These are phyloP conservation scores for Globisporangium paddicum DNA, from an alignment of 352 stramenopile genomes.

Conservation along the genomic window DNA sequence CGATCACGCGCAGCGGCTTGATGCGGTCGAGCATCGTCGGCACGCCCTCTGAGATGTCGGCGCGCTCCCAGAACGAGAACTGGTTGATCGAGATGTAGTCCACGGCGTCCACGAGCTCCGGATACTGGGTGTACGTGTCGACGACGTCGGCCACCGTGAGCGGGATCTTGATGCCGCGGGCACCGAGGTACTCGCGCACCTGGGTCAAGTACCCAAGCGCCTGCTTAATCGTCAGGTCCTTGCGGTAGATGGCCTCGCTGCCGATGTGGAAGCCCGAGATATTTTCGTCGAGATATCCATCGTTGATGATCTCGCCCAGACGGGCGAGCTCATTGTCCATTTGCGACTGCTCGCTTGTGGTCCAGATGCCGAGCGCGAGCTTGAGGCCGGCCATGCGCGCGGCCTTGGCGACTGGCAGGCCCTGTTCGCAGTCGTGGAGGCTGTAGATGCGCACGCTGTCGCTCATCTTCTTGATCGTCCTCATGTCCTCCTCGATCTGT, in stretches of 20 bases:
- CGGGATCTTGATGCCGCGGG: slow-evolving; percentile 36
- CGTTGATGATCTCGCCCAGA: slow-evolving; percentile 34
- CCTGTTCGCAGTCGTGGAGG: slow-evolving; percentile 51
- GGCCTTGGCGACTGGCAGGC: slow-evolving; percentile 32
- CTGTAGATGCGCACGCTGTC: slow-evolving; percentile 70
- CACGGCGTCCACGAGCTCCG: slow-evolving; percentile 46
- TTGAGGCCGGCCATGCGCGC: slow-evolving; percentile 42
- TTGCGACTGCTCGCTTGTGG: slow-evolving; percentile 26
- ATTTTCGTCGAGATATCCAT: slow-evolving; percentile 37
- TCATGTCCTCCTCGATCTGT: slow-evolving; percentile 55
- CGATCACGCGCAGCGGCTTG: slow-evolving; percentile 32
- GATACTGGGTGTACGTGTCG: slow-evolving; percentile 64
- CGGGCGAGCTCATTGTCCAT: slow-evolving; percentile 44
- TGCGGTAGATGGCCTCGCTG: slow-evolving; percentile 66
- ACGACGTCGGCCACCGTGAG: slow-evolving; percentile 71
- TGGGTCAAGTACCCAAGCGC: slow-evolving; percentile 58
- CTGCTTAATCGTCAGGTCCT: slow-evolving; percentile 36
- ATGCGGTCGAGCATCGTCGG: slow-evolving; percentile 52
- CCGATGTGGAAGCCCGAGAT: slow-evolving; percentile 54
- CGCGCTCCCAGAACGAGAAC: slow-evolving; percentile 72
- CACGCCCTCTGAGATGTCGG: slow-evolving; percentile 40
- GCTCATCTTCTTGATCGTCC: slow-evolving; percentile 31
- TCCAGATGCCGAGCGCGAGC: slow-evolving; percentile 68
- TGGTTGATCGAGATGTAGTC: slow-evolving; percentile 75
- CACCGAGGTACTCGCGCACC: slow-evolving; percentile 44